Conservation (phyloP, 1,284 basidiomycete genomes). For the Trichosporon asahii region DNA sequence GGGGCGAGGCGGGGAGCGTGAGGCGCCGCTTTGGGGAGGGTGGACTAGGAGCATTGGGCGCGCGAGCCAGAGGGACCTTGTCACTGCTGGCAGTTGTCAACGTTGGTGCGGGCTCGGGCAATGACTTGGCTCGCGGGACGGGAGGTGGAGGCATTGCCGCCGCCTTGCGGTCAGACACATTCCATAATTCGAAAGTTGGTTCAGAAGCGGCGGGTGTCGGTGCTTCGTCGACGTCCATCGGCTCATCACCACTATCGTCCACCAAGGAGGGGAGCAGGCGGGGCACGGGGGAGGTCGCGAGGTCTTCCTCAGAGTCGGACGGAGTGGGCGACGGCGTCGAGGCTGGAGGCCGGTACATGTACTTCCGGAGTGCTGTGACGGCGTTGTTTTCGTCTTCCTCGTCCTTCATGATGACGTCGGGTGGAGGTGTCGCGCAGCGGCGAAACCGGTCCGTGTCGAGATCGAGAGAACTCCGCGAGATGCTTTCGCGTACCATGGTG, state of each 20-base stretch:
- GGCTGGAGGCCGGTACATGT: background rate
- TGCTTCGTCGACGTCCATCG: constrained; percentile 4
- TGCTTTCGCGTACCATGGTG: background rate
- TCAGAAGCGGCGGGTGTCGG: background rate
- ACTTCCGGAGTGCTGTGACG: background rate
- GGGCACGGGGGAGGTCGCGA: background rate
- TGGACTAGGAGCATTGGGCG: background rate
- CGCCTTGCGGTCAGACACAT: background rate
- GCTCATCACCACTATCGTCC: constrained; percentile 1
- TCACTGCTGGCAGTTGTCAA: background rate
- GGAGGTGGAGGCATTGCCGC: background rate
- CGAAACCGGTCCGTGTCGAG: background rate
- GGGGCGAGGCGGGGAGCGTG: constrained; percentile 1
- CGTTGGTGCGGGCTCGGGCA: background rate
- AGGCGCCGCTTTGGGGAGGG: background rate
- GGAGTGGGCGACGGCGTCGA: background rate
- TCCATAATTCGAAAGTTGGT: background rate
- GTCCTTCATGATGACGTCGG: background rate
- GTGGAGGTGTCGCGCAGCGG: constrained; percentile 3
- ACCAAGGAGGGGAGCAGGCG: background rate
- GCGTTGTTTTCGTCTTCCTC: constrained; percentile 1
- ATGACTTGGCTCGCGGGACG: background rate
- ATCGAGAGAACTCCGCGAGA: background rate
- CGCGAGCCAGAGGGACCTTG: background rate
- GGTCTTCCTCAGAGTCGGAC: background rate